Base-by-base conservation (phyloP, 805 yeast genomes). In the Candida takata region DNA sequence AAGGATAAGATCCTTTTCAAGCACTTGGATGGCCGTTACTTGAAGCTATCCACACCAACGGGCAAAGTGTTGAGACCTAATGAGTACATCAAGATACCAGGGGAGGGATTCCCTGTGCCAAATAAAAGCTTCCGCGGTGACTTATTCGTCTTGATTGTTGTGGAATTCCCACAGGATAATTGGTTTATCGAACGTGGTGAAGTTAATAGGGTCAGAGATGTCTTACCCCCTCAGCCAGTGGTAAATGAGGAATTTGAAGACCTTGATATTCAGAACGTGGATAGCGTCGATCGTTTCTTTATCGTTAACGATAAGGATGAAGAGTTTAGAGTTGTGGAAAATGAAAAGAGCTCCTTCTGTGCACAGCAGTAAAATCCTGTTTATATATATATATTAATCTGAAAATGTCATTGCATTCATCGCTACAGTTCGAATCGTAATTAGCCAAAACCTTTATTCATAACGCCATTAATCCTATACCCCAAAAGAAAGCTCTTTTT, bases 1-100 rank as follows among this genome's bases (percentile, higher is more conserved):
- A 62, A 71, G 24, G 64, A 78, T 19, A 70, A 73, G 34, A 69
- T 72, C 10, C 64, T 86, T 3, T 61, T 82, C 8, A 73, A 72
- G 44, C 92, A 85, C 44, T 67, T 88, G 37, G 97, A 92, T 58
- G 88, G 81, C 13, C 74, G 97, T 43, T 72, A 77, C 25, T 57
- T 87, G 11, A 70, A 70, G 35, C 54, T 88, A 11, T 63, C 74
- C 1, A 71, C 80, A 0, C 87, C 88, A 1, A 62, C 69, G 5
- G 97, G 97, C 2, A 81, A 80, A 57, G 95, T 90, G 6, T 51
- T 87, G 6, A 70, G 79, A 49, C 95, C 95, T 0, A 80, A 82
- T 8, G 84, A 85, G 43, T 69, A 62, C 37, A 55, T 88, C 24
- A 67, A 76, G 40, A 62, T 88, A 10, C 58, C 67, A 27, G 71